Evolutionary conservation across 179 eudicot species (phyloP).

Genomic region (Vitellaria paradoxa): DNA sequence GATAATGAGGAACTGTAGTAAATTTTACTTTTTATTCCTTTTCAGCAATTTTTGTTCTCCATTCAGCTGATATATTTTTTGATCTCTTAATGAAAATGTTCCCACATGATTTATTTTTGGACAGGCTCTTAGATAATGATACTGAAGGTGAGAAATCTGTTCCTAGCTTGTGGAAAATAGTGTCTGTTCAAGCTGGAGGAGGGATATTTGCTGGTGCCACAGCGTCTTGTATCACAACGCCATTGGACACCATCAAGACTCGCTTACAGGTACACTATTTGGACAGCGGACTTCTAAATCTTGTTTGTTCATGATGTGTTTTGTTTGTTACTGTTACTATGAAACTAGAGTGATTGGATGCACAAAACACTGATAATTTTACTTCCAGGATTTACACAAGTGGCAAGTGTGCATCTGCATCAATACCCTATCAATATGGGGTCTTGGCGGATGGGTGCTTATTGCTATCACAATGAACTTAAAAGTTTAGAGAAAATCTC

Average conservation of each 20-base stretch:
- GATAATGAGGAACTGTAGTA: background rate
- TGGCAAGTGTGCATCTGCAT: no score
- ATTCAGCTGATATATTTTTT: background rate
- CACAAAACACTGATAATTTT: background rate
- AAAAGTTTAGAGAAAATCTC: no score
- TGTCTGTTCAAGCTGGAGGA: conserved; percentile 86
- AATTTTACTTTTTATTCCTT: background rate
- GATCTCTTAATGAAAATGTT: background rate
- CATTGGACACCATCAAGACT: conserved; percentile 93
- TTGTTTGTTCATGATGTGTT: background rate
- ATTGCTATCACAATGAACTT: no score
- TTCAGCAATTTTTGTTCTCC: background rate
- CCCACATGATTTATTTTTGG: background rate
- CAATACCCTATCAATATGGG: no score
- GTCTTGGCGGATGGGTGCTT: no score
- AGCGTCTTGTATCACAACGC: conserved; percentile 92
- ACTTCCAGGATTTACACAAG: background rate
- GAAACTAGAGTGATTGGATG: background rate
- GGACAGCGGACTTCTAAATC: background rate
- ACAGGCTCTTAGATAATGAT: conserved; percentile 64
- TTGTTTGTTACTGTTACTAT: background rate
- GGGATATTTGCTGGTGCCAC: conserved; percentile 90
- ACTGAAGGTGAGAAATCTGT: conserved; percentile 37
- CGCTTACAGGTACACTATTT: conserved; percentile 64
- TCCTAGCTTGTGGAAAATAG: conserved; percentile 60